Evolutionary conservation across 495 filamentous ascomycete genomes (phyloP), one percentile per base, ranked within the genome.

Genomic region (Aspergillus diversus): DNA sequence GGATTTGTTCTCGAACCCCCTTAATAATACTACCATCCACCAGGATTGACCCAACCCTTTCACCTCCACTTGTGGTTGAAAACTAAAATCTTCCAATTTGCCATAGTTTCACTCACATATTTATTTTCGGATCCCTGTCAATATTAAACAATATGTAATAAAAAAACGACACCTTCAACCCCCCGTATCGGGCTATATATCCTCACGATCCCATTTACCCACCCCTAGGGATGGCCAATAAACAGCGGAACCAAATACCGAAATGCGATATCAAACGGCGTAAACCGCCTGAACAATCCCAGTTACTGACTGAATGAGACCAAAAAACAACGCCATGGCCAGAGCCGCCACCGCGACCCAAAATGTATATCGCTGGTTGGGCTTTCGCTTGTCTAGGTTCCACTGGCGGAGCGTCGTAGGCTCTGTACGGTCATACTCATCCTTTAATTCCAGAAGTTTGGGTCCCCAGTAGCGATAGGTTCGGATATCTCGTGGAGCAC

Each of bases 331-430:
- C 12, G 71, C 73, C 27, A 74, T 42, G 2, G 65, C 16, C 16
- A 71, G 57, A 21, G 69, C 66, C 2, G 60, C 16, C 11, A 61
- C 60, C 12, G 71, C 72, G 47, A 74, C 59, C 72, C 71, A 74
- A 49, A 74, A 74, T 11, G 72, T 74, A 47, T 62, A 73, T 66
- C 72, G 73, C 31, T 74, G 68, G 31, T 69, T 39, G 12, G 63
- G 66, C 15, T 69, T 69, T 34, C 72, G 51, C 39, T 66, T 52
- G 60, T 74, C 72, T 32, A 49, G 21, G 60, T 69, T 68, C 48
- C 64, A 55, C 54, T 73, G 71, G 17, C 53, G 32, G 13, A 66
- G 34, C 42, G 59, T 67, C 13, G 58, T 59, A 4, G 70, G 70
- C 42, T 69, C 63, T 0, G 65, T 58, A 8, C 64, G 59, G 42